Percentiles rank a stretch among this genome's conserved stretches.
Evolutionary conservation across 371 early-diverging fungal species (phyloP).

Genomic region (Mucor sp.): DNA sequence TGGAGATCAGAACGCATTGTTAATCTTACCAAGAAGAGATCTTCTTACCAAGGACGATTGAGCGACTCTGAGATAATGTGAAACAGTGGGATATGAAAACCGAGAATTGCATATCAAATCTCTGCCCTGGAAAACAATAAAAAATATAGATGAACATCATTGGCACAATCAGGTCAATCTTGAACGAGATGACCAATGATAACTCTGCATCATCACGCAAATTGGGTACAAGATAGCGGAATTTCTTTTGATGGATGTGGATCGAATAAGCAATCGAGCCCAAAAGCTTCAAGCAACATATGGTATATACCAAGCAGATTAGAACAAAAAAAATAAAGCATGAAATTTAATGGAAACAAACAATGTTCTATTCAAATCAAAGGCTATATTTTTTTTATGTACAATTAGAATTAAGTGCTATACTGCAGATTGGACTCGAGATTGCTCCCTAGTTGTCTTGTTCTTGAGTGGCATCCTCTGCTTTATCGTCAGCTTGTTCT

Average conservation of each 20-base stretch:
- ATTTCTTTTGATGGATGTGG: not conserved
- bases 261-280: not conserved
- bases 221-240: slow-evolving; percentile 5
- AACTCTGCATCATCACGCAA: not conserved
- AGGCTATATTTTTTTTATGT: not conserved
- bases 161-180: not conserved
- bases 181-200: not conserved
- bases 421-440: not conserved
- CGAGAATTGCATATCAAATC: not conserved
- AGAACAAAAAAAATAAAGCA: not conserved
- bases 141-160: not conserved
- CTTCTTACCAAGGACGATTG: too few relatives aligned
- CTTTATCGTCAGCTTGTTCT: not conserved
- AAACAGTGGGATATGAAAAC: not conserved
- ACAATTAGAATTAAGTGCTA: not conserved
- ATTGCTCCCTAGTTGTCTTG: not conserved
- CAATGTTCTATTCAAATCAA: not conserved
- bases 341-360: not conserved
- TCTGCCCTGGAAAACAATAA: not conserved
- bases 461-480: not conserved
- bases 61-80: not conserved
- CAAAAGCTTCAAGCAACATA: not conserved
- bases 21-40: too few relatives aligned
- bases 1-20: too few relatives aligned
- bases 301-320: not conserved